Evolutionary conservation across 2,329 filamentous ascomycete species (phyloP).

Genomic region (Scedosporium aurantiacum): DNA sequence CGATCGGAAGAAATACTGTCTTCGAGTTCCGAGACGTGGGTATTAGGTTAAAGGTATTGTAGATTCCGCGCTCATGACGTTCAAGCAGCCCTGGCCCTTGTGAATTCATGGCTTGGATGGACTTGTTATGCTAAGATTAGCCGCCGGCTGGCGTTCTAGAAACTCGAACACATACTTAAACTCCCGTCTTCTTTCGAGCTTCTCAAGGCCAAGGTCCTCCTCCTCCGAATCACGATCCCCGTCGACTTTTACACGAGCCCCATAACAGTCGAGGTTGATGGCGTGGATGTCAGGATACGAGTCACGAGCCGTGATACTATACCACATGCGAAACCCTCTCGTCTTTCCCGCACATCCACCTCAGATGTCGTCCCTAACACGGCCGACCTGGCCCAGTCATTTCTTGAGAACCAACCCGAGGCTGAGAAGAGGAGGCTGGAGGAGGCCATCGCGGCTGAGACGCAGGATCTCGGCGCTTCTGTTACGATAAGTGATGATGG

Average conservation of each 20-base stretch:
- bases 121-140: constrained; percentile 12
- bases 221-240: constrained; percentile 72
- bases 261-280: constrained; percentile 72
- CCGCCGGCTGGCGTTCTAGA: constrained; percentile 36
- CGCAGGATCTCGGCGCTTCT: constrained; percentile 51
- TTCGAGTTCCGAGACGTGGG: constrained; percentile 83
- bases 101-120: neutral
- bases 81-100: neutral
- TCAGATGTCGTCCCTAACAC: constrained; percentile 49
- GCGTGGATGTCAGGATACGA: constrained; percentile 60
- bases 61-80: constrained; percentile 2
- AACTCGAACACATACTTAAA: constrained; percentile 63
- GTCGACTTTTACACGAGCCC: constrained; percentile 80
- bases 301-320: constrained; percentile 21
- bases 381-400: constrained; percentile 65
- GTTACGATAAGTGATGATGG: constrained; percentile 48
- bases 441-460: constrained; percentile 53
- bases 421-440: constrained; percentile 58
- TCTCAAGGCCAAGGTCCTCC: constrained; percentile 60
- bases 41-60: constrained; percentile 60
- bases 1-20: constrained; percentile 68
- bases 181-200: constrained; percentile 64
- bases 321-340: constrained; percentile 12
- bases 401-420: constrained; percentile 59
- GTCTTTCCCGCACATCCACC: constrained; percentile 12